phyloP scores from a whole-genome alignment of 352 stramenopile species.

The Pythium phragmiticola region DNA sequence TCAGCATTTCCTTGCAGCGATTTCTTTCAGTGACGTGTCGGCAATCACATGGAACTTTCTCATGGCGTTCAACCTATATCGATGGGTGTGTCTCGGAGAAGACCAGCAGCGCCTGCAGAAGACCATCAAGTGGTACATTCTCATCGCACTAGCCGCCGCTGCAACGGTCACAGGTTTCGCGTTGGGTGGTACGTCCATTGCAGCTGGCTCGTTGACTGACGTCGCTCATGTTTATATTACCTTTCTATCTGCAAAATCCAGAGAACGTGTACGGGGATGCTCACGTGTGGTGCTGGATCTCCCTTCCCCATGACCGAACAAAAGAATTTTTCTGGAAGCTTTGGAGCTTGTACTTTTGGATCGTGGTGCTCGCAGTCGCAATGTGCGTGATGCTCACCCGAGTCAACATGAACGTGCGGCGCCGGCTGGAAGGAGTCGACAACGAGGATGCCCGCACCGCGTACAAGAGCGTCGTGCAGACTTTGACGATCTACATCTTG shows the following conservation, averaged over 20 bases:
- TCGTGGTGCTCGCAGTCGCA: conserved; percentile 48
- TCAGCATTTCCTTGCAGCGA: conserved; percentile 38
- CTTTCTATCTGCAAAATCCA: conserved; percentile 7
- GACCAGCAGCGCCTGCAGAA: conserved; percentile 82
- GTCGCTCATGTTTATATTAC: neutral
- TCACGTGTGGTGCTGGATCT: conserved; percentile 76
- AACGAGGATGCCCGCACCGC: conserved; percentile 74
- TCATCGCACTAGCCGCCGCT: conserved; percentile 53
- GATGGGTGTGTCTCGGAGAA: conserved; percentile 79
- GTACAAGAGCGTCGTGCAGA: conserved; percentile 81
- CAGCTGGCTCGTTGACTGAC: too few relatives aligned
- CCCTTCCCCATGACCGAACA: conserved; percentile 39
- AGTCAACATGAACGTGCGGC: conserved; percentile 81
- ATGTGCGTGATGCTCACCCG: conserved; percentile 66
- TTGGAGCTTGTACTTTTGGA: conserved; percentile 70
- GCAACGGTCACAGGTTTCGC: conserved; percentile 49
- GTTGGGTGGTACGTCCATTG: conserved; percentile 32
- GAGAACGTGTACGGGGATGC: conserved; percentile 69
- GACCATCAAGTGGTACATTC: conserved; percentile 82
- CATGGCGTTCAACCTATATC: conserved; percentile 82
- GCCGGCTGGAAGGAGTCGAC: conserved; percentile 57
- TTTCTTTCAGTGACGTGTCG: conserved; percentile 71
- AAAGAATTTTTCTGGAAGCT: conserved; percentile 78
- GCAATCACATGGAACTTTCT: conserved; percentile 85
- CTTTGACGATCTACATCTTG: conserved; percentile 79